Percentiles rank a stretch among this genome's conserved stretches.
These are phyloP conservation scores for Yamadazyma buinensis DNA, from an alignment of 1,139 yeast species.

Conservation along the genomic window DNA sequence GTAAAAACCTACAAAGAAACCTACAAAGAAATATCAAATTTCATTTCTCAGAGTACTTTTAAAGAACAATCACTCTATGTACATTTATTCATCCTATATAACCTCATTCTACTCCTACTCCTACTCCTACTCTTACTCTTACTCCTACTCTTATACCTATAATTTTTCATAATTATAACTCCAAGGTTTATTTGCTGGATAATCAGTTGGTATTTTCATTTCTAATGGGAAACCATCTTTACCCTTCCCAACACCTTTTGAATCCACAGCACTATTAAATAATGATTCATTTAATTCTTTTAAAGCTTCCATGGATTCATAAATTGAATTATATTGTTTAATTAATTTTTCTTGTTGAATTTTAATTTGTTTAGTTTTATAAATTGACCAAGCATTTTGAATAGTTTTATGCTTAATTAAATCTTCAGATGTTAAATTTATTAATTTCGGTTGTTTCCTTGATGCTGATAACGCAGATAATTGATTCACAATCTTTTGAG, in stretches of 20 bases:
- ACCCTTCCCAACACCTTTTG: constrained; percentile 43
- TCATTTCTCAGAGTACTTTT: too few relatives aligned
- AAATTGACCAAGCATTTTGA: constrained; percentile 75
- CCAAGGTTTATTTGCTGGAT: constrained; percentile 87
- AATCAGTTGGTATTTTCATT: constrained; percentile 83
- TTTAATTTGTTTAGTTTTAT: constrained; percentile 47
- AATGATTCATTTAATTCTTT: constrained; percentile 45
- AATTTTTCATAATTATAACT: constrained; percentile 48
- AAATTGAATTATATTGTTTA: constrained; percentile 63
- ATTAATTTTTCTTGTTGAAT: constrained; percentile 49
- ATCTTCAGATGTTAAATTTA: constrained; percentile 78
- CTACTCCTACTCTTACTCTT: too few relatives aligned
- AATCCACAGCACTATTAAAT: constrained; percentile 50
- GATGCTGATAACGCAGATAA: constrained; percentile 83
- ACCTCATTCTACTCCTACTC: too few relatives aligned
- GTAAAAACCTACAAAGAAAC: too few relatives aligned
- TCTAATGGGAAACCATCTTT: constrained; percentile 65
- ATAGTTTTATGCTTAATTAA: constrained; percentile 80
- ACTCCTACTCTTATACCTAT: too few relatives aligned
- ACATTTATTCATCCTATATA: too few relatives aligned
- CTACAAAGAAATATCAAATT: too few relatives aligned
- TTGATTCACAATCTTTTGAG: constrained; percentile 68
- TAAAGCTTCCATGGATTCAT: constrained; percentile 73
- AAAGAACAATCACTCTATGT: too few relatives aligned
- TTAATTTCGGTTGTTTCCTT: constrained; percentile 79